These are phyloP conservation scores for Aspergillus fischeri DNA, from an alignment of 2,329 filamentous ascomycete genomes.

Conservation along the genomic window DNA sequence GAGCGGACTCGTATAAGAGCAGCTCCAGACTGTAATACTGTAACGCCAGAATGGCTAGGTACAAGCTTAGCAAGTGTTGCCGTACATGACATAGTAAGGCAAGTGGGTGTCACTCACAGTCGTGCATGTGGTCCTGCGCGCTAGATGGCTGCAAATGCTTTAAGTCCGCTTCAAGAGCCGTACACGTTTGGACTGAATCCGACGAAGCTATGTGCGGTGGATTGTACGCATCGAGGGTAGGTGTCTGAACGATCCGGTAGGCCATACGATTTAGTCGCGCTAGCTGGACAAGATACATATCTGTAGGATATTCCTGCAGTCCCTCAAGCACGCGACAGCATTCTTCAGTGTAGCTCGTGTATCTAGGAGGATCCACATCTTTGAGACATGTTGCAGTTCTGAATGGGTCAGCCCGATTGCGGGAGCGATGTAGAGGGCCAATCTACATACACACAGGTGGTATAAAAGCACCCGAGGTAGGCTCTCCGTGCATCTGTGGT, in stretches of 20 bases:
- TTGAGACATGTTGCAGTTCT: slow-evolving; percentile 32
- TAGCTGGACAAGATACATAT: slow-evolving; percentile 45
- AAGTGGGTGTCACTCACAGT: background rate
- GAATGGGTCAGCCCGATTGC: background rate
- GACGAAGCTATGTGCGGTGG: slow-evolving; percentile 5
- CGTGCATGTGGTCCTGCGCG: slow-evolving; percentile 4
- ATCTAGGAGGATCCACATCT: slow-evolving; percentile 48
- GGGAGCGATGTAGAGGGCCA: background rate
- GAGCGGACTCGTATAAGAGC: slow-evolving; percentile 20
- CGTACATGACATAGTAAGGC: no score
- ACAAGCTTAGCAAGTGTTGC: background rate
- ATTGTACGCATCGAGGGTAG: slow-evolving; percentile 17
- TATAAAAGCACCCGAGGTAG: slow-evolving; percentile 52
- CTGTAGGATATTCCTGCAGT: slow-evolving; percentile 45
- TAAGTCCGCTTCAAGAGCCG: slow-evolving; percentile 45
- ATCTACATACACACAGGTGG: slow-evolving; percentile 48
- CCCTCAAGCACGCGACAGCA: slow-evolving; percentile 47
- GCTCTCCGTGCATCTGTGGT: slow-evolving; percentile 53
- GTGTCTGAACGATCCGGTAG: slow-evolving; percentile 44
- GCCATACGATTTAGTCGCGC: slow-evolving; percentile 50
- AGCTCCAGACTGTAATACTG: slow-evolving; percentile 26
- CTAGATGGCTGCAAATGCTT: slow-evolving; percentile 15
- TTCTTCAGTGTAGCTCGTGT: slow-evolving; percentile 50
- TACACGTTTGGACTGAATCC: slow-evolving; percentile 24
- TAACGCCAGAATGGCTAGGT: slow-evolving; percentile 19